Evolutionary conservation across 306 rosid species (phyloP), one percentile per base, ranked within the genome.

Genomic region (Medicago lupulina): DNA sequence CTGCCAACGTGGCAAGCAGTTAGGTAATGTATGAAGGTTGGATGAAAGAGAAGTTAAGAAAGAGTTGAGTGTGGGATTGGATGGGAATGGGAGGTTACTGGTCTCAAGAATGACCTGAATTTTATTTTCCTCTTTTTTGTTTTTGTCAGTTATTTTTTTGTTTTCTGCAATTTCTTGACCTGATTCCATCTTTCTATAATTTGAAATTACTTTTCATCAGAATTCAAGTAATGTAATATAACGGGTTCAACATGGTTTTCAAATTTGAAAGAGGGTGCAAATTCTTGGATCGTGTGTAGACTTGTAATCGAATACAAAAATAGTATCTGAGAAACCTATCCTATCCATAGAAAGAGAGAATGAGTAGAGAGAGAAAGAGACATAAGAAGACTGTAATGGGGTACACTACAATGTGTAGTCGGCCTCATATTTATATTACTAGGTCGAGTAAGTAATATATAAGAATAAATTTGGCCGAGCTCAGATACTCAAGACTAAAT

Each of bases 1-100:
- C 16, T 39, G 46, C 34, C 8, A 18, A 10, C 28, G 0, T 39
- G 50, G 70, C 49, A 40, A 5, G 70, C 50, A 40, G 51, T 65
- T 65, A 4, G n/a, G 70, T 3, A 64, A 39, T 36, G 38, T n/a
- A 17, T 64, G 70, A 64, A 64, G 67, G 70, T 49, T 8, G 69
- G 21, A 46, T 63, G 47, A 17, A 50, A 64, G 50, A 64, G 50
- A 64, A 36, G 70, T 62, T 62, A 34, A 15, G 44, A 6, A 62
- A n/a, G 68, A 34, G 41, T 16, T 65, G 47, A 36, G 25, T 34
- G 47, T 63, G 47, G 68, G 67, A 15, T 60, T 5, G 31, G 61
- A 18, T 17, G 31, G 31, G 58, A 51, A 51, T 51, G 23, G 58
- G 65, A 59, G n/a, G 65, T 59, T 59, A 28, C 67, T 6, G 19